Conservation (phyloP, 2,329 filamentous ascomycete species). For the Sporothrix euskadiensis region DNA sequence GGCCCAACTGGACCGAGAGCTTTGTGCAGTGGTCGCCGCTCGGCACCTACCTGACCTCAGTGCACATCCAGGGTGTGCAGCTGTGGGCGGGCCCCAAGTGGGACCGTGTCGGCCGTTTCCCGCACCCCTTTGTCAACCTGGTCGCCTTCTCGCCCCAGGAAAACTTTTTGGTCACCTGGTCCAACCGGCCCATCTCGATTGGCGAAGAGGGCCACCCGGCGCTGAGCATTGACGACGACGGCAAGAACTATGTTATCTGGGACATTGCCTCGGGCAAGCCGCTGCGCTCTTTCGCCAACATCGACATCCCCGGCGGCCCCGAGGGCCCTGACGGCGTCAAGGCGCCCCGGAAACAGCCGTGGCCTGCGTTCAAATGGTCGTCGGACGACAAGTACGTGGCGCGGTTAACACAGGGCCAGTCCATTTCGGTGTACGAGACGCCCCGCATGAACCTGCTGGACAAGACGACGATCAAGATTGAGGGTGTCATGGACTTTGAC, state of each 20-base stretch:
- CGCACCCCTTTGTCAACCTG: slow-evolving; percentile 92
- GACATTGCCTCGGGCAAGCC: slow-evolving; percentile 88
- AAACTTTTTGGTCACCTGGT: slow-evolving; percentile 96
- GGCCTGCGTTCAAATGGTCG: slow-evolving; percentile 99
- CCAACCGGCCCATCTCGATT: slow-evolving; percentile 86
- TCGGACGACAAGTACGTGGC: slow-evolving; percentile 96
- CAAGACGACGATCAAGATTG: slow-evolving; percentile 91
- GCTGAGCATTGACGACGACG: slow-evolving; percentile 89
- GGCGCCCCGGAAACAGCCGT: slow-evolving; percentile 80
- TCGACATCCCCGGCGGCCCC: slow-evolving; percentile 69
- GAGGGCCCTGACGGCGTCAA: slow-evolving; percentile 51
- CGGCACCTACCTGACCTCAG: slow-evolving; percentile 90
- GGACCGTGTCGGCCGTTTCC: slow-evolving; percentile 88
- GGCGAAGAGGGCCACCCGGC: slow-evolving; percentile 82
- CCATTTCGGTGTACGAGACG: slow-evolving; percentile 94
- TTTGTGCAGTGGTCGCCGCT: slow-evolving; percentile 98
- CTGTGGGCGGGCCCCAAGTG: slow-evolving; percentile 92
- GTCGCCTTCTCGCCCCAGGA: slow-evolving; percentile 94
- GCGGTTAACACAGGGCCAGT: slow-evolving; percentile 80
- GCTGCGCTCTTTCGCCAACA: slow-evolving; percentile 87
- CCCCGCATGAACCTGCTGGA: slow-evolving; percentile 86
- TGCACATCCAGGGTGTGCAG: slow-evolving; percentile 94
- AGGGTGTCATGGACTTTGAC: slow-evolving; percentile 96
- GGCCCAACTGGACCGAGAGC: slow-evolving; percentile 94
- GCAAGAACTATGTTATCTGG: slow-evolving; percentile 99